These are phyloP conservation scores for Penicillium digitatum DNA, from an alignment of 2,329 filamentous ascomycete species.

Conservation along the genomic window DNA sequence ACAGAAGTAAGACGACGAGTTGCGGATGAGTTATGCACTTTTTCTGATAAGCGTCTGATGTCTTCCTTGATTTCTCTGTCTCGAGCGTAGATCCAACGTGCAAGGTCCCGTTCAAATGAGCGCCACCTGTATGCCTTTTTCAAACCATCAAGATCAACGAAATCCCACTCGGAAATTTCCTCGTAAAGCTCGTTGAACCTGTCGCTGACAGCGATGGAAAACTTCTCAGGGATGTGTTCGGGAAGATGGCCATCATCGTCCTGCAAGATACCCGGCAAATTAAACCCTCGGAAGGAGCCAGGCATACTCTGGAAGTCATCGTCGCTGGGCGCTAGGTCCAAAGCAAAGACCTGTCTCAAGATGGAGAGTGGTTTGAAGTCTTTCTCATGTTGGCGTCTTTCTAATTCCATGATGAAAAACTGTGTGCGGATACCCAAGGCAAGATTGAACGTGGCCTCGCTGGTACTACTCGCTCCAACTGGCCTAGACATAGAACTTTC, in stretches of 20 bases:
- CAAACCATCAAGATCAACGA: constrained; percentile 43
- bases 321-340: constrained; percentile 16
- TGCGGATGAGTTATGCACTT: background rate
- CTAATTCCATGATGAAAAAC: constrained; percentile 46
- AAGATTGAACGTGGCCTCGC: constrained; percentile 45
- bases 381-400: constrained; percentile 28
- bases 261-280: constrained; percentile 32
- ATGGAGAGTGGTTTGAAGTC: constrained; percentile 41
- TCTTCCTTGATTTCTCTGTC: constrained; percentile 44
- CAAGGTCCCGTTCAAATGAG: constrained; percentile 43
- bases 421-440: constrained; percentile 56
- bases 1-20: background rate
- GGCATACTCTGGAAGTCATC: constrained; percentile 10
- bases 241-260: constrained; percentile 39
- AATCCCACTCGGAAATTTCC: constrained; percentile 38
- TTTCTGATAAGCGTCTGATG: constrained; percentile 26
- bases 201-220: constrained; percentile 34
- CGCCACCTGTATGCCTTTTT: constrained; percentile 49
- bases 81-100: constrained; percentile 47
- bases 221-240: constrained; percentile 34
- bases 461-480: constrained; percentile 41
- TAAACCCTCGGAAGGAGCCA: constrained; percentile 26
- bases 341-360: constrained; percentile 44
- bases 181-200: constrained; percentile 40
- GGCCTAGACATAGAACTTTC: constrained; percentile 6